Conservation (phyloP, 306 rosid genomes). For the Prunus salicina region DNA sequence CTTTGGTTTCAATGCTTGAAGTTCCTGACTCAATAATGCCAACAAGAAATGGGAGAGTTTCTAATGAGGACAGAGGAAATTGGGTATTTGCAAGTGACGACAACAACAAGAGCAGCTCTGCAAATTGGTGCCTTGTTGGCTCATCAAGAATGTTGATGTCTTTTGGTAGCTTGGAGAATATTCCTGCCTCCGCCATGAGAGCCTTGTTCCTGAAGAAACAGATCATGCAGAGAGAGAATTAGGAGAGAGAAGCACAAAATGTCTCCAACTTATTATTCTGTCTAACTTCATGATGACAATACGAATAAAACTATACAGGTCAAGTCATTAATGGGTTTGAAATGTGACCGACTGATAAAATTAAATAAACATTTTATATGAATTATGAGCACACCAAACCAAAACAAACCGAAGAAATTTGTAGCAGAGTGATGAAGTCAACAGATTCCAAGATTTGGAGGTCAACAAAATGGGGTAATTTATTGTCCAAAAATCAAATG, state of each 20-base stretch:
- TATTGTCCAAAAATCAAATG: conserved; percentile 24
- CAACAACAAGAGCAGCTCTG: conserved; percentile 58
- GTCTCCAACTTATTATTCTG: conserved; percentile 25
- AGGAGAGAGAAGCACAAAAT: conserved; percentile 20
- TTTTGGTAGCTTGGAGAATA: conserved; percentile 63
- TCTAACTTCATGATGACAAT: conserved; percentile 35
- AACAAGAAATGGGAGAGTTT: conserved; percentile 48
- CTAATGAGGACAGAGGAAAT: conserved; percentile 49
- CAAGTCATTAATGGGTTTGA: conserved; percentile 9
- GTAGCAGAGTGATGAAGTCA: conserved; percentile 34
- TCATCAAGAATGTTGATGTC: conserved; percentile 53
- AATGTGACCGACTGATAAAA: neutral
- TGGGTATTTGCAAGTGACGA: conserved; percentile 71
- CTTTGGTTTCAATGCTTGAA: conserved; percentile 47
- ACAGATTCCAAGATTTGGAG: conserved; percentile 37
- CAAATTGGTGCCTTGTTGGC: conserved; percentile 46
- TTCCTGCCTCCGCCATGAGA: conserved; percentile 79
- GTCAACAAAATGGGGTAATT: conserved; percentile 38
- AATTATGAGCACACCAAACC: conserved; percentile 8
- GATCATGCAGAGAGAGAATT: conserved; percentile 10
- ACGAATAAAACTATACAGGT: conserved; percentile 1
- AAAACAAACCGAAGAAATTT: conserved; percentile 19
- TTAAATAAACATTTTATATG: neutral
- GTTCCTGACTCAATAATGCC: conserved; percentile 36
- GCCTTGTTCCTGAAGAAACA: conserved; percentile 72